phyloP scores from a whole-genome alignment of 345 rosid species.

The Tarenaya hassleriana region DNA sequence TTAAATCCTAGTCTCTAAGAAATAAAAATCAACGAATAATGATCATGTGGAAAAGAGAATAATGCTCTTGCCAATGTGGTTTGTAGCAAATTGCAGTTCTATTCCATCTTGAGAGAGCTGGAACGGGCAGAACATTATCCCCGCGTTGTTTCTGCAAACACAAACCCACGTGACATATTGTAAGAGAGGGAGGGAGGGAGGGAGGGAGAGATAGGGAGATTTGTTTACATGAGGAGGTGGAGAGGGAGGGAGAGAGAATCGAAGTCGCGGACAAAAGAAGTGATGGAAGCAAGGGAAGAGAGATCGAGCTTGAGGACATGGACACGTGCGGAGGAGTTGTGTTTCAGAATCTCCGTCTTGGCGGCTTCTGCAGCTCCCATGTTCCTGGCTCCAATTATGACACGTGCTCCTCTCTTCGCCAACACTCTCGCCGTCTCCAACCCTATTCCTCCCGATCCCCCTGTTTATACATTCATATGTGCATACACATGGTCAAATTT shows the following conservation, averaged over 20 bases:
- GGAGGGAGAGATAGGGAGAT: background rate
- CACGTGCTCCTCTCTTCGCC: slow-evolving; percentile 58
- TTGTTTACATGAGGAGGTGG: slow-evolving; percentile 32
- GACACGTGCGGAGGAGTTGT: slow-evolving; percentile 32
- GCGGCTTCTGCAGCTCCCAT: slow-evolving; percentile 63
- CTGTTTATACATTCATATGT: no score
- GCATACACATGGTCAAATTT: no score
- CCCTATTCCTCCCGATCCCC: slow-evolving; percentile 92
- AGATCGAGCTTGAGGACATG: slow-evolving; percentile 30
- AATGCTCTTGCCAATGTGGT: slow-evolving; percentile 91
- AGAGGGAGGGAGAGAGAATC: slow-evolving; percentile 30
- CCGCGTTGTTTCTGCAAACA: slow-evolving; percentile 79
- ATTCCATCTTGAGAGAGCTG: slow-evolving; percentile 68
- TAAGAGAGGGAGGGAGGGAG: background rate
- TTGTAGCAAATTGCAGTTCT: slow-evolving; percentile 79
- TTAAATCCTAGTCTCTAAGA: background rate
- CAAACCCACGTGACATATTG: no score
- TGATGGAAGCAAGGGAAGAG: slow-evolving; percentile 29
- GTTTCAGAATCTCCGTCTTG: slow-evolving; percentile 30
- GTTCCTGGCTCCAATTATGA: slow-evolving; percentile 78
- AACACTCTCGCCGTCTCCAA: slow-evolving; percentile 78
- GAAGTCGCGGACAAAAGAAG: slow-evolving; percentile 26
- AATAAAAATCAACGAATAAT: no score
- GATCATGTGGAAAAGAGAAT: no score
- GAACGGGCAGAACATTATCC: slow-evolving; percentile 84